Evolutionary conservation across 148 eudicot genomes (phyloP).

Genomic region (Fagopyrum homotropicum): DNA sequence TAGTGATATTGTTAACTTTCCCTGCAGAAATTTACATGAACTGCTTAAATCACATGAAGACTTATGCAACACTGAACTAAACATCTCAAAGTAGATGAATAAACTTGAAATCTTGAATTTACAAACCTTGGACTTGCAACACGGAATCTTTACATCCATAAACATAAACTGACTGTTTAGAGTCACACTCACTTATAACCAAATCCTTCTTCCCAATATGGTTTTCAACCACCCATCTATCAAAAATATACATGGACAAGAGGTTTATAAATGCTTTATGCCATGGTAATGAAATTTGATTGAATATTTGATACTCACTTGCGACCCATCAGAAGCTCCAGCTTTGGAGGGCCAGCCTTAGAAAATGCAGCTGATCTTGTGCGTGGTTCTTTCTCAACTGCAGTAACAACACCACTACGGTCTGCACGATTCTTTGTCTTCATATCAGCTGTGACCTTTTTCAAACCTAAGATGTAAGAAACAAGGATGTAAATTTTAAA

Average conservation of each 20-base stretch:
- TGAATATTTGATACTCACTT: slow-evolving; percentile 51
- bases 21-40: slow-evolving; percentile 42
- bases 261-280: slow-evolving; percentile 5
- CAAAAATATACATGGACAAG: slow-evolving; percentile 7
- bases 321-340: slow-evolving; percentile 98
- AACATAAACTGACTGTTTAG: slow-evolving; percentile 85
- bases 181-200: slow-evolving; percentile 77
- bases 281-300: neutral
- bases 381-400: slow-evolving; percentile 51
- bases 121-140: slow-evolving; percentile 74
- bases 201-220: slow-evolving; percentile 71
- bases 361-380: slow-evolving; percentile 40
- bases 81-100: neutral
- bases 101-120: neutral
- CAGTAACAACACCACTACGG: slow-evolving; percentile 66
- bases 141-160: slow-evolving; percentile 93
- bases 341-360: slow-evolving; percentile 77
- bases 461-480: slow-evolving; percentile 47
- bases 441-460: slow-evolving; percentile 88
- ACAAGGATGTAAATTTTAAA: slow-evolving; percentile 12
- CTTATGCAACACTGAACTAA: neutral
- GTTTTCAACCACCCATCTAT: slow-evolving; percentile 93
- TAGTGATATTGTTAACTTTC: slow-evolving; percentile 88
- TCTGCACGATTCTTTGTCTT: slow-evolving; percentile 85
- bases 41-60: neutral